Evolutionary conservation across 208 protist species (phyloP).

Genomic region (Blastocrithidia nonstop): DNA sequence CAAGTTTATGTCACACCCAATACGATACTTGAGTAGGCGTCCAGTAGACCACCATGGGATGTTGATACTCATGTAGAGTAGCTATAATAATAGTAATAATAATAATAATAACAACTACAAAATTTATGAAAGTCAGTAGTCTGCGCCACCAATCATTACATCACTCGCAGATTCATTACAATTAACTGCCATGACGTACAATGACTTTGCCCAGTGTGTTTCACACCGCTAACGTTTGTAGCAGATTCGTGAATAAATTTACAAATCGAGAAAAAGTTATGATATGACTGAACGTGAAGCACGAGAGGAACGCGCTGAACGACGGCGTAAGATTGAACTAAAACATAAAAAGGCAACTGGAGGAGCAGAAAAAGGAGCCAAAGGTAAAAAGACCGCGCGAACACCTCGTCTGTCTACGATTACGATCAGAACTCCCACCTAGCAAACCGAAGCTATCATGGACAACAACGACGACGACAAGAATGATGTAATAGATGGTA

Average conservation of each 20-base stretch:
- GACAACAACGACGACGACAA: too few relatives aligned
- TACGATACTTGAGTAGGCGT: conserved; percentile 23
- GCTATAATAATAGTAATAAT: not conserved
- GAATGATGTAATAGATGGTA: too few relatives aligned
- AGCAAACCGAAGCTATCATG: too few relatives aligned
- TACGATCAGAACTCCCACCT: too few relatives aligned
- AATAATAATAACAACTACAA: conserved; percentile 1
- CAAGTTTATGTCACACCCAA: conserved; percentile 45
- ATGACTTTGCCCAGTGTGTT: conserved; percentile 11
- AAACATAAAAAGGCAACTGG: conserved; percentile 29
- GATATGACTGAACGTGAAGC: conserved; percentile 27
- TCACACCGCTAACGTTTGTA: conserved; percentile 9
- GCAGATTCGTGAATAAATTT: conserved; percentile 12
- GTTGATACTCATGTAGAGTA: conserved; percentile 3
- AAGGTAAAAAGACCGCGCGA: conserved; percentile 2
- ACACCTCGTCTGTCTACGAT: too few relatives aligned
- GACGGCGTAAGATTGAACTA: conserved; percentile 16
- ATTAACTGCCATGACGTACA: conserved; percentile 21
- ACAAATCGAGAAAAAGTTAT: conserved; percentile 11
- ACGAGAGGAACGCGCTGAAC: conserved; percentile 42
- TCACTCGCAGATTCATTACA: conserved; percentile 15
- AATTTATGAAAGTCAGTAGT: not conserved
- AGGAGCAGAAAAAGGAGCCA: conserved; percentile 1
- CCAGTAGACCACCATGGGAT: conserved; percentile 17
- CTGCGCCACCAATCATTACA: conserved; percentile 5